Evolutionary conservation across 768 basidiomycete species (phyloP), one percentile per base, ranked within the genome.

Genomic region (Hygrophoropsis aurantiaca): DNA sequence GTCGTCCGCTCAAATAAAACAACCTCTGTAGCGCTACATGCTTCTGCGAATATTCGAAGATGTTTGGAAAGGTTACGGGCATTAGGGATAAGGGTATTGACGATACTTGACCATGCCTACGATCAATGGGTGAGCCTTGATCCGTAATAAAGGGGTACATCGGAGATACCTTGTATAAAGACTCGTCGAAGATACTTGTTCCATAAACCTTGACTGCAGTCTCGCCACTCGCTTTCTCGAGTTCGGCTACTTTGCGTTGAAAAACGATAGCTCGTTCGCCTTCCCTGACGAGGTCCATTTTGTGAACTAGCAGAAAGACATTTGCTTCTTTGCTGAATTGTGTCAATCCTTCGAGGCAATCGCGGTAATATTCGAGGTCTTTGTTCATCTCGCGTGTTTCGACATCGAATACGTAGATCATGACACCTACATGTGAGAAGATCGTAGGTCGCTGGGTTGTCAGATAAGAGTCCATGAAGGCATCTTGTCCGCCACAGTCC

Each of bases 401-500:
- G 45, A 94, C 87, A 64, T 98, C 97, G 54, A 99, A 98, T 10
- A 99, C 97, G 70, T 99, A 99, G 58, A 99, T 98, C 69, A 98
- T 81, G 48, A 98, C 91, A 21, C 91, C 93, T 47, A 97, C 97
- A 60, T 97, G 90, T 58, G 89, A 84, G 73, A 99, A 99, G 55
- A 97, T 95, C 26, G 88, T 94, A n/a, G 85, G 78, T 50, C 91
- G 86, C 63, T 97, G 93, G 0, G 87, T 81, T 27, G 87, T 85
- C 48, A 99, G 86, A 69, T 97, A 98, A 23, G 89, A 88, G 67
- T 97, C 94, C 85, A 98, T 94, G 75, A 97, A 98, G 11, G 93
- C 82, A 64, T 97, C 93, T 68, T 99, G 97, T 7, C 97, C 97
- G 35, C 95, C 97, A 57, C 97, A 97, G 69, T 99, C 97, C 95